Conservation (phyloP, 192 early-diverging fungal genomes). For the Podochytrium sp. region DNA sequence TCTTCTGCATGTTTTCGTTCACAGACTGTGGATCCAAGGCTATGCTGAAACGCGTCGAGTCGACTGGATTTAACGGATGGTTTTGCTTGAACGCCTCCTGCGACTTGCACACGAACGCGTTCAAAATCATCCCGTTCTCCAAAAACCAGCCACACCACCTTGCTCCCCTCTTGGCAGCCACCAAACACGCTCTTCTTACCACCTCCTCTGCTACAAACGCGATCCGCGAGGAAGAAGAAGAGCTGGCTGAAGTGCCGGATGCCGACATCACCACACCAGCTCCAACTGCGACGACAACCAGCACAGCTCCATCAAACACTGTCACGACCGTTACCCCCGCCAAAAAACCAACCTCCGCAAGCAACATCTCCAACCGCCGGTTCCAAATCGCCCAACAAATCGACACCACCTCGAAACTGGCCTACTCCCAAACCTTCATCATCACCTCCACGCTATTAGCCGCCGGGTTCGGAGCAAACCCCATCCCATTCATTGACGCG, state of each 20-base stretch:
- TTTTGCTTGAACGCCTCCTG: constrained; percentile 11
- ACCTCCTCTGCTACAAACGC: background rate
- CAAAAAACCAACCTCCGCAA: background rate
- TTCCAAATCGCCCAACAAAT: constrained; percentile 26
- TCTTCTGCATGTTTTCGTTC: background rate
- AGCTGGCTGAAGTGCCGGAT: background rate
- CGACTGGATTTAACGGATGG: background rate
- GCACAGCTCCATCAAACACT: background rate
- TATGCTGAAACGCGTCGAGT: background rate
- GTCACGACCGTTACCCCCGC: background rate
- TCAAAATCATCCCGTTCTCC: background rate
- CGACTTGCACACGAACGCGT: constrained; percentile 6
- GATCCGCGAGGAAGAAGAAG: background rate
- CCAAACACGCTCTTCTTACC: background rate
- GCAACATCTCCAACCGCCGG: background rate
- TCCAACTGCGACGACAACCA: background rate
- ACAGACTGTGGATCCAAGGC: constrained; percentile 17
- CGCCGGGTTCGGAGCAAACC: constrained; percentile 15
- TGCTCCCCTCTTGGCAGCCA: background rate
- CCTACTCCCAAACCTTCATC: constrained; percentile 17
- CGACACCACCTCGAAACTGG: constrained; percentile 1
- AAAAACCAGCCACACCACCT: background rate
- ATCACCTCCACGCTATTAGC: constrained; percentile 19
- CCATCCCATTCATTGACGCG: constrained; percentile 21
- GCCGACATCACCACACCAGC: background rate